phyloP scores from a whole-genome alignment of 495 filamentous ascomycete species.

The Xylaria venustula region DNA sequence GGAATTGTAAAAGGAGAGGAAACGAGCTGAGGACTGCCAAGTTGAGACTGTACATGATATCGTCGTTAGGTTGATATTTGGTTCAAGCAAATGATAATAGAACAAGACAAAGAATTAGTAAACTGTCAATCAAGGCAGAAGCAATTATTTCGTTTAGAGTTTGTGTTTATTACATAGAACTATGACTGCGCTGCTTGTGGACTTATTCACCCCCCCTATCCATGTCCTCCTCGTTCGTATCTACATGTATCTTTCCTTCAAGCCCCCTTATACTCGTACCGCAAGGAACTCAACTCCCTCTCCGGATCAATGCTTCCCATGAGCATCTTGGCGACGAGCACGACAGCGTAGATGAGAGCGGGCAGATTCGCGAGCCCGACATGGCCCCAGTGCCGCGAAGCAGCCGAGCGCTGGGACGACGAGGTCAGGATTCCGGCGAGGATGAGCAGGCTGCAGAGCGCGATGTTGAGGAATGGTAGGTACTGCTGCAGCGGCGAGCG shows the following conservation, averaged over 20 bases:
- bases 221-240: not conserved
- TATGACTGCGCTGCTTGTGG: not conserved
- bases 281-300: conserved; percentile 49
- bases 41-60: not conserved
- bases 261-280: conserved; percentile 62
- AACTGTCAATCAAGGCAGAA: not conserved
- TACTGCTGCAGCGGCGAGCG: conserved; percentile 41
- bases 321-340: conserved; percentile 47
- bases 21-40: not conserved
- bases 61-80: not conserved
- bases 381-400: conserved; percentile 14
- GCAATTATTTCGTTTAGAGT: not conserved
- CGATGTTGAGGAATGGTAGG: conserved; percentile 49
- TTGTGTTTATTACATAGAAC: not conserved
- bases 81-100: not conserved
- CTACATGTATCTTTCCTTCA: conserved; percentile 35
- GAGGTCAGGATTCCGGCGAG: conserved; percentile 32
- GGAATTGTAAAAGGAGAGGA: not conserved
- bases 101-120: not conserved
- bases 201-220: not conserved
- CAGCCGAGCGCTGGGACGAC: conserved; percentile 8
- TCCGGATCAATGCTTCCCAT: conserved; percentile 58
- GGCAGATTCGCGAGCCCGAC: conserved; percentile 38
- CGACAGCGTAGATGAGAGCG: conserved; percentile 45
- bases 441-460: conserved; percentile 37